A percentile compares a stretch with the other conserved stretches of the same genome.
Conservation (phyloP, 2,329 filamentous ascomycete genomes). For the Amesomyces nigricolor region DNA sequence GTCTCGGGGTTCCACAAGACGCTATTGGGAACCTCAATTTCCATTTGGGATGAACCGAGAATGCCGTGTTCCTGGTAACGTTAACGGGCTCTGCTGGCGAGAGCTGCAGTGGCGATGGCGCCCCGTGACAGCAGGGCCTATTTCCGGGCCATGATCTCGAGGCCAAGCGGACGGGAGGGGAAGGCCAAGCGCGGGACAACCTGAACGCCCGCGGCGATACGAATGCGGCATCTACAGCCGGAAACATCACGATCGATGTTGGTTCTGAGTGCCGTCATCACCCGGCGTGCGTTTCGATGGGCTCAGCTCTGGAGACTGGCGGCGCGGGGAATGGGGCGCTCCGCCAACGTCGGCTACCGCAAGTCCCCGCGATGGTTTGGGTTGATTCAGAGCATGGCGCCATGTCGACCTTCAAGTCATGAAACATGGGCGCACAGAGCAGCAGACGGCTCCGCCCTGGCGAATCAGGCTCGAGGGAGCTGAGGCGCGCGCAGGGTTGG, state of each 20-base stretch:
- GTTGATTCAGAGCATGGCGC: neutral
- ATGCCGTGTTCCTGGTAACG: neutral
- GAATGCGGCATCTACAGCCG: too few species aligned
- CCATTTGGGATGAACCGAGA: conserved; percentile 1
- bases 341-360: neutral
- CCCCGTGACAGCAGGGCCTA: too few species aligned
- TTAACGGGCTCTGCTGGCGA: neutral
- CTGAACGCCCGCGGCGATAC: too few species aligned
- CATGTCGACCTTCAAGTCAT: conserved; percentile 1
- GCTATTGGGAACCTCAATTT: conserved; percentile 13
- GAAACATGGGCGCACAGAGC: neutral
- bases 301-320: too few species aligned
- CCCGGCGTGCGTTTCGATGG: neutral
- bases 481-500: too few species aligned
- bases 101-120: too few species aligned
- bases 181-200: neutral
- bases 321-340: too few species aligned
- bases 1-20: neutral
- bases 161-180: neutral
- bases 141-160: neutral
- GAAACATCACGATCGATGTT: too few species aligned
- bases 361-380: neutral
- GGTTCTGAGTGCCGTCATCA: neutral
- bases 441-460: neutral
- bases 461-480: neutral